Base-by-base conservation (phyloP, 2,329 filamentous ascomycete species). In the Coniochaeta sp. region DNA sequence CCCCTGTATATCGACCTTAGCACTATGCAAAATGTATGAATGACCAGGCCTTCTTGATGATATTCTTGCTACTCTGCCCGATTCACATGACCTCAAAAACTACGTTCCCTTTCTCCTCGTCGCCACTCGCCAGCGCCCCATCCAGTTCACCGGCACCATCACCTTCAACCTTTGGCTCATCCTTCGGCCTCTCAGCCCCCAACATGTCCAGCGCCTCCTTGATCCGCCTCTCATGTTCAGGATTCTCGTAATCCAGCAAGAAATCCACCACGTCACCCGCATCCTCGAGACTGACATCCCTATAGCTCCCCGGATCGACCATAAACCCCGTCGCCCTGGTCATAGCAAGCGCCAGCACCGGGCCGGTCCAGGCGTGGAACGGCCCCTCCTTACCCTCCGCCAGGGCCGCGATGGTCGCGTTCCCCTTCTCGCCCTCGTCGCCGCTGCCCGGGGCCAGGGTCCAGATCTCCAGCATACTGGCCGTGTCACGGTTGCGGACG, bases 381-480 rank as follows among this genome's bases (percentile, higher is more conserved):
- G 58, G 60, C 43, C 43, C 43, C 19, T 47, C 34, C 19, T 33
- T 33, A 6, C 33, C 24, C 11, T 31, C 31, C 9, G 47, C 57
- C 17, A 61, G 40, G 2, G 60, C 31, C 31, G 24, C 16, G 22
- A 61, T 34, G n/a, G 40, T 57, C 31, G 7, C 24, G 33, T 61
- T 61, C 28, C 8, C 47, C 24, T n/a, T n/a, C n/a, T 7, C 11
- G 4, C 17, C 12, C 22, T 31, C 38, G 16, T 19, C 38, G 38
- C 9, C 38, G 11, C 24, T 6, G 24, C 14, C 14, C 4, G 54
- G 19, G 3, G 54, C 31, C 5, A 57, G 22, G n/a, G 54, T 38
- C 60, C 60, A 62, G 24, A 58, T n/a, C 61, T 62, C 61, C 22
- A 62, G 17, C 61, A 62, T 62, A 24, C 58, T 60, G 33, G 34